Base-by-base conservation (phyloP, 169 alveolate genomes). In the Plasmodium vinckei region DNA sequence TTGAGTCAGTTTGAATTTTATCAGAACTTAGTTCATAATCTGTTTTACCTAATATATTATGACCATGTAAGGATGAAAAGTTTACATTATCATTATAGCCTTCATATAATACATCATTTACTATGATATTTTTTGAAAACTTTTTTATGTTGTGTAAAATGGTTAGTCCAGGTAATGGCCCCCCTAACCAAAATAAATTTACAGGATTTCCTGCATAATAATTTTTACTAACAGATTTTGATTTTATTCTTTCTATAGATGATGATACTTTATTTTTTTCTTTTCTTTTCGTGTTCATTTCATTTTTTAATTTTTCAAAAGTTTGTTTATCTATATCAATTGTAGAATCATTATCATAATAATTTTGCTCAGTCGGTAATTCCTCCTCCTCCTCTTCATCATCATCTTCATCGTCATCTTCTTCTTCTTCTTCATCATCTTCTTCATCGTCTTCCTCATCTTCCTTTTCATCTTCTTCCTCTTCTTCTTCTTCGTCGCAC, bases 121-220 rank as follows among this genome's bases (percentile, higher is more conserved):
- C 51, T 1, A 79, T 59, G n/a, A 71, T 68, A 61, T 79, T 79
- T 79, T 79, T 67, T 12, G 89, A 79, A 25, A 53, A 54, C 42
- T 79, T 79, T 23, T 67, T 79, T 67, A 79, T 79, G 25, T 79
- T 79, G 21, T 79, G 89, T 61, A 79, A 60, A 19, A 79, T 79
- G 12, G 89, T 79, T 42, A 79, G 46, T 53, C 89, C 89, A 19
- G 89, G 89, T n/a, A 79, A 49, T 12, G 89, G 89, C 1, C 89
- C 89, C 10, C 89, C 89, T n/a, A 79, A 53, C 89, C 89, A 79
- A 27, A 79, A 79, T 44, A 79, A 79, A 47, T 56, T 49, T 27
- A 79, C 73, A 5, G 89, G 89, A 49, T 79, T 79, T 59, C 71
- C 33, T n/a, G 42, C 57, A 56, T 51, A 23, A 46, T 65, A 69